Conservation (phyloP, 805 yeast species). For the Sugiyamaella smithiae region DNA sequence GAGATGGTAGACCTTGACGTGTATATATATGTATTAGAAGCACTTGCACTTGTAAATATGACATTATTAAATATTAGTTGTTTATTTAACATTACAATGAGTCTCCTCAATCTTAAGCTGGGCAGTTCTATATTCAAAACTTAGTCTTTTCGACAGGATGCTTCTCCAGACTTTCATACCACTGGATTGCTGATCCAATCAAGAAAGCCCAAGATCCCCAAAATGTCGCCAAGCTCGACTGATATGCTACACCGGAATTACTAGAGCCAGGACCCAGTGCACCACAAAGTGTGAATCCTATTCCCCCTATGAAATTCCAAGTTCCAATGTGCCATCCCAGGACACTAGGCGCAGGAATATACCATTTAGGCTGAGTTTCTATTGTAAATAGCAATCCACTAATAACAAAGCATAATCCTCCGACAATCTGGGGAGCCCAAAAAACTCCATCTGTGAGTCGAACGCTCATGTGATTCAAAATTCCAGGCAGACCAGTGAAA, state of each 20-base stretch:
- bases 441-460: slow-evolving; percentile 15
- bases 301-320: slow-evolving; percentile 19
- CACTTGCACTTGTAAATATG: no score
- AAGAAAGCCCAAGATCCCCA: slow-evolving; percentile 22
- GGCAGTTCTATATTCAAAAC: no score
- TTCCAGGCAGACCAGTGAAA: slow-evolving; percentile 20
- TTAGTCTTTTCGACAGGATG: slow-evolving; percentile 17
- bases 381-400: slow-evolving; percentile 13
- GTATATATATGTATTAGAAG: neutral
- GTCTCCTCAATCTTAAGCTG: no score
- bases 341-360: slow-evolving; percentile 13
- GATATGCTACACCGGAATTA: slow-evolving; percentile 17
- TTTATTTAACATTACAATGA: no score
- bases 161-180: slow-evolving; percentile 19
- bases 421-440: slow-evolving; percentile 21
- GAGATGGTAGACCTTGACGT: slow-evolving; percentile 25
- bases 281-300: slow-evolving; percentile 20
- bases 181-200: slow-evolving; percentile 15
- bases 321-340: slow-evolving; percentile 20
- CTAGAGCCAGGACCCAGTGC: slow-evolving; percentile 17
- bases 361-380: slow-evolving; percentile 19
- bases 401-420: slow-evolving; percentile 16
- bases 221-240: slow-evolving; percentile 16
- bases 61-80: no score
- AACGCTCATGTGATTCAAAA: slow-evolving; percentile 15